These are phyloP conservation scores for Papilionanthe hybrid DNA, from an alignment of 116 monocot species.

Conservation along the genomic window DNA sequence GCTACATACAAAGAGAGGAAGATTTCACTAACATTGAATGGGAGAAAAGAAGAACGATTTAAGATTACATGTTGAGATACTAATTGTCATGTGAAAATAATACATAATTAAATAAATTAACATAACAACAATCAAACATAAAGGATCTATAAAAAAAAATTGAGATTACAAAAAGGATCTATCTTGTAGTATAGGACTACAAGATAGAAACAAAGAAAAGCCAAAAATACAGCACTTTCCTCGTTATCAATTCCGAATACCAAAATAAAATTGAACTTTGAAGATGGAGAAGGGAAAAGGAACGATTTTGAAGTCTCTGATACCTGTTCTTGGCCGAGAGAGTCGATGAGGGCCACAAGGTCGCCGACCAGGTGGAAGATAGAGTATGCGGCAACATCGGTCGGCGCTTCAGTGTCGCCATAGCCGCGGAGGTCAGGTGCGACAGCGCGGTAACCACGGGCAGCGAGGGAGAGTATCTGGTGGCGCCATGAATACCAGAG, in stretches of 20 bases:
- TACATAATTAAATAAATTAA: no score
- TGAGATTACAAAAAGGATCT: no score
- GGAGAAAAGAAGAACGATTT: no score
- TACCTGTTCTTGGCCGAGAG: conserved; percentile 31
- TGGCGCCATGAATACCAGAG: conserved; percentile 69
- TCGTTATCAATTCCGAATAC: neutral
- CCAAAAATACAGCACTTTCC: neutral
- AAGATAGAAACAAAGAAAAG: no score
- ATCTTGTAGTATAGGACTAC: no score
- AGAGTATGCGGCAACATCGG: conserved; percentile 22
- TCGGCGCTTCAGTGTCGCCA: conserved; percentile 41
- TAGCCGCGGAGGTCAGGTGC: conserved; percentile 66
- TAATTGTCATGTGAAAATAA: no score
- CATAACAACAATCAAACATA: no score
- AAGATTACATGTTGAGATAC: no score
- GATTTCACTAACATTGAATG: no score
- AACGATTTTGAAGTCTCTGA: neutral
- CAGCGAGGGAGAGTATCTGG: conserved; percentile 45
- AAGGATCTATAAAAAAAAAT: no score
- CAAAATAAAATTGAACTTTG: neutral
- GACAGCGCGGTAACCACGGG: conserved; percentile 45
- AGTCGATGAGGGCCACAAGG: conserved; percentile 38
- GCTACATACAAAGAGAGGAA: no score
- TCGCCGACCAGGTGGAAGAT: conserved; percentile 52
- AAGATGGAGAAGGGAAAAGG: neutral